Base-by-base conservation (phyloP, 1,284 basidiomycete species). In the Cryptococcus maquisensis region DNA sequence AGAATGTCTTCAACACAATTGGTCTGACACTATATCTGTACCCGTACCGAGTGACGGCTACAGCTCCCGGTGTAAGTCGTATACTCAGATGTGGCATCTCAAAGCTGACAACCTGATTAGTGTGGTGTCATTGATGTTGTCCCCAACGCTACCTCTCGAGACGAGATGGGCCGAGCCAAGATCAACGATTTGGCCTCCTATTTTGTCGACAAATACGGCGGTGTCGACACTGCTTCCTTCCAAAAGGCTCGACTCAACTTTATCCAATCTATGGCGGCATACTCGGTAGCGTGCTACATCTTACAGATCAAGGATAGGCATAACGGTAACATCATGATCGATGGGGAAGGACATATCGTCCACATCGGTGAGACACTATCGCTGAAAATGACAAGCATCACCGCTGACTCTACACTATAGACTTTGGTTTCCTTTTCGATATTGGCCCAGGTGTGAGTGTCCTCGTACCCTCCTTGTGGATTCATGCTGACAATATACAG, bases 311-410 rank as follows among this genome's bases (percentile, higher is more conserved):
- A 96, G 77, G 96, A 98, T 73, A 80, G 95, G 37, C 95, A 98
- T 76, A 98, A 98, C 69, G 95, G 95, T 20, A 98, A 98, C 73
- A 98, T 98, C 68, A 96, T 98, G 94, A 95, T 98, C 57, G 93
- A 97, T 68, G 91, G 88, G 7, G 89, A 94, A 58, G 95, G 95
- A 0, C 93, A 97, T 70, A 90, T 98, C 58, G 84, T 97, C 4
- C 95, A 98, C 71, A 86, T 98, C 62, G 91, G 89, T 90, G 59
- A 50, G 83, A 74, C 9, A n/a, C 15, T n/a, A 10, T 43, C 45
- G 13, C 6, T 7, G 16, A 21, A 9, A n/a, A 13, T 37, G 6
- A 8, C 23, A 32, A 15, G 21, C 6, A 42, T 4, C 35, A 38
- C 32, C 44, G 50, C 59, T 66, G 45, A 68, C 12, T 36, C 15